Evolutionary conservation across 257 asterid species (phyloP).

Genomic region (Ajuga chamaepitys): DNA sequence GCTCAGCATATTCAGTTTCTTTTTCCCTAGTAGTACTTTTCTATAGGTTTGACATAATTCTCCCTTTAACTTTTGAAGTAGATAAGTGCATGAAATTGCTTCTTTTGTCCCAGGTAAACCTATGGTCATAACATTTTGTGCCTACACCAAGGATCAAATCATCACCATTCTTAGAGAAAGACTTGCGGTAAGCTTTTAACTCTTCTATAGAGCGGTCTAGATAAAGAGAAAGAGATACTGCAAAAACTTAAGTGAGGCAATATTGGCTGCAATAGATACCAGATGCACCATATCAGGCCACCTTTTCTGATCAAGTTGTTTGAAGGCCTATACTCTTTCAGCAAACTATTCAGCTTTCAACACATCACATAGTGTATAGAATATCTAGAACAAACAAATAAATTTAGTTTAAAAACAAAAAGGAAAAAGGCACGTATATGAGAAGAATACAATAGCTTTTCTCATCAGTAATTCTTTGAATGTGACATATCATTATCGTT

Average conservation of each 20-base stretch:
- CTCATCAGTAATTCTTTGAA: constrained; percentile 2
- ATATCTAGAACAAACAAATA: neutral
- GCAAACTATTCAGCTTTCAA: too few relatives aligned
- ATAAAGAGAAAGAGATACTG: too few relatives aligned
- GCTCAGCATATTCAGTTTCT: constrained; percentile 1
- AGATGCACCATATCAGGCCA: neutral
- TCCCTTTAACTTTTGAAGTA: constrained; percentile 5
- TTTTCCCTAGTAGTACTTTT: constrained; percentile 3
- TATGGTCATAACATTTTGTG: constrained; percentile 71
- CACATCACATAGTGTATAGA: neutral
- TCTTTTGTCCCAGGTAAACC: constrained; percentile 76
- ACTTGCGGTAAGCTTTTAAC: constrained; percentile 43
- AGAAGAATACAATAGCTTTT: neutral
- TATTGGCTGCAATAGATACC: neutral
- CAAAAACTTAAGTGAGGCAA: neutral
- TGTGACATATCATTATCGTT: constrained; percentile 2
- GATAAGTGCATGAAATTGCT: constrained; percentile 1
- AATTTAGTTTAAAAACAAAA: neutral
- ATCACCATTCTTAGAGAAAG: constrained; percentile 74
- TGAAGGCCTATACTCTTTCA: neutral
- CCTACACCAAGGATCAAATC: constrained; percentile 94
- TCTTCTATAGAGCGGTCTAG: neutral
- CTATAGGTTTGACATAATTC: neutral
- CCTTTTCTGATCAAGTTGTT: neutral
- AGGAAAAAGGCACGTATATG: neutral